These are phyloP conservation scores for Wickerhamiella brachini DNA, from an alignment of 805 yeast species.

Conservation along the genomic window DNA sequence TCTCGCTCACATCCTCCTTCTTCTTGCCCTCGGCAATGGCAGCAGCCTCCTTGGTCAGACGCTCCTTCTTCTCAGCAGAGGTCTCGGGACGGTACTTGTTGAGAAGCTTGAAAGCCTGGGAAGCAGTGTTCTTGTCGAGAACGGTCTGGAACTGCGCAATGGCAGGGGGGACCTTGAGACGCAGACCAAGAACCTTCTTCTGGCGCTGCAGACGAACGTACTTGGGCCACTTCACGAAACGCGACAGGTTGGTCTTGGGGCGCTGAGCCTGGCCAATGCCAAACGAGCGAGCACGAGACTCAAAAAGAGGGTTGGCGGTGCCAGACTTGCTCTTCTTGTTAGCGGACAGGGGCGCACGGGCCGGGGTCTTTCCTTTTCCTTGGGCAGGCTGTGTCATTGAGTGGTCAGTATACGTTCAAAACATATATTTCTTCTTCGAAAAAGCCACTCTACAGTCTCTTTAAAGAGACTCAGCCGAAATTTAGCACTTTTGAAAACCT, in stretches of 20 bases:
- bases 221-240: conserved; percentile 99
- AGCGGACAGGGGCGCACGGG: conserved; percentile 39
- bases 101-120: conserved; percentile 91
- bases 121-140: conserved; percentile 97
- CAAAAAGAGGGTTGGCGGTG: conserved; percentile 56
- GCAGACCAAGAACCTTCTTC: conserved; percentile 85
- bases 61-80: conserved; percentile 93
- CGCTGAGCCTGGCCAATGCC: conserved; percentile 96
- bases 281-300: conserved; percentile 79
- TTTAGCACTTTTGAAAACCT: neutral
- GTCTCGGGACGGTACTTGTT: conserved; percentile 99
- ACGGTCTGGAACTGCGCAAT: conserved; percentile 92
- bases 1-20: conserved; percentile 90
- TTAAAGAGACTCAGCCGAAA: conserved; percentile 10
- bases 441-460: conserved; percentile 24
- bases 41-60: conserved; percentile 94
- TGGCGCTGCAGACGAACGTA: conserved; percentile 98
- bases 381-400: conserved; percentile 29
- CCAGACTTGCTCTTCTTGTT: conserved; percentile 36
- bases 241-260: conserved; percentile 88
- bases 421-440: neutral
- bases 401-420: conserved; percentile 18
- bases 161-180: conserved; percentile 99
- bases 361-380: conserved; percentile 98
- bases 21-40: conserved; percentile 97